Evolutionary conservation across 164 flowering plant genomes (phyloP).

Genomic region (Umbilicus rupestris): DNA sequence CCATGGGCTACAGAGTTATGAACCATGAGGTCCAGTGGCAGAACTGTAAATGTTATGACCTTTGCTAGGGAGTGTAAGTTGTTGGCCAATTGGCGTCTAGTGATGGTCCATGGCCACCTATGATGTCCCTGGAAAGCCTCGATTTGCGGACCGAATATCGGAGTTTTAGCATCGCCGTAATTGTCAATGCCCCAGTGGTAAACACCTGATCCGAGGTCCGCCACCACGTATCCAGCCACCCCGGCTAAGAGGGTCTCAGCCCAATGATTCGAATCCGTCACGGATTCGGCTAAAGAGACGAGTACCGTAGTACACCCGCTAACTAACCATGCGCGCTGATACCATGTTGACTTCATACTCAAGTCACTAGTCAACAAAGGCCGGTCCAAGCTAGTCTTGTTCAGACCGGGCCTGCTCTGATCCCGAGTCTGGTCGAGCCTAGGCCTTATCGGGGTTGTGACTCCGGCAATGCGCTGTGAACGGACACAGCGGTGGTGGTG

Average conservation of each 20-base stretch:
- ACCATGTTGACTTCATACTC: constrained; percentile 52
- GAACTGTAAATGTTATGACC: constrained; percentile 36
- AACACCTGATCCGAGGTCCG: constrained; percentile 80
- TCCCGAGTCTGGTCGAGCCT: constrained; percentile 1
- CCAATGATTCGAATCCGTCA: constrained; percentile 18
- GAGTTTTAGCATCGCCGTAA: constrained; percentile 64
- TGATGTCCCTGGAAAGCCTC: constrained; percentile 87
- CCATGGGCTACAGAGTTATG: constrained; percentile 31
- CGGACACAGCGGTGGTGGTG: constrained; percentile 7
- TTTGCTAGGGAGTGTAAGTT: constrained; percentile 60
- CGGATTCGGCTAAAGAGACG: constrained; percentile 39
- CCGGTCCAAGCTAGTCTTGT: background rate
- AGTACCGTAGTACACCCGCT: constrained; percentile 59
- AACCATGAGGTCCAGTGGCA: constrained; percentile 37
- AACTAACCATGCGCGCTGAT: constrained; percentile 78
- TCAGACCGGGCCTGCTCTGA: background rate
- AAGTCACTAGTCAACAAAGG: constrained; percentile 27
- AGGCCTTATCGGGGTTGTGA: constrained; percentile 15
- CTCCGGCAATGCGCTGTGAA: constrained; percentile 10
- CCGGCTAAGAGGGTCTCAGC: constrained; percentile 54
- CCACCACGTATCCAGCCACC: constrained; percentile 47
- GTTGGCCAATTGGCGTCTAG: constrained; percentile 72
- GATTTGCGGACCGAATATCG: constrained; percentile 62
- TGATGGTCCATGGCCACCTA: constrained; percentile 73
- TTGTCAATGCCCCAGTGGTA: constrained; percentile 95